These are phyloP conservation scores for Styphnolobium japonicum DNA, from an alignment of 306 rosid species.

Conservation along the genomic window DNA sequence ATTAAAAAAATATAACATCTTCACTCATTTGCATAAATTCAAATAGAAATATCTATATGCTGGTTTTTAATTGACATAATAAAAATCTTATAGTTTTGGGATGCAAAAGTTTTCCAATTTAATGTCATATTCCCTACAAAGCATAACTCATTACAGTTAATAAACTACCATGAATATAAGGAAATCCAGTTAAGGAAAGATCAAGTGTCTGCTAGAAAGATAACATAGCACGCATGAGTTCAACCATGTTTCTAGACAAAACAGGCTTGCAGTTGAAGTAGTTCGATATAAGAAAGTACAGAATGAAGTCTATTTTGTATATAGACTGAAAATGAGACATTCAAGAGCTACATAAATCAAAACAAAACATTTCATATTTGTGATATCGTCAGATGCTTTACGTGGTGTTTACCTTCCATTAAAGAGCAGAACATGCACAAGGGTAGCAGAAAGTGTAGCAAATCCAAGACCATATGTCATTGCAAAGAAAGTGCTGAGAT, in stretches of 20 bases:
- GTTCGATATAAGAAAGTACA: neutral
- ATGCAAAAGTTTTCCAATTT: neutral
- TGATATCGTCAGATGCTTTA: too few species aligned
- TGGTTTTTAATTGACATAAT: neutral
- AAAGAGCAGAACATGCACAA: constrained; percentile 73
- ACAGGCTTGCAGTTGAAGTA: neutral
- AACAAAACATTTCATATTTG: too few species aligned
- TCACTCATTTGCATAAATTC: neutral
- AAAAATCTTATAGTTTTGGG: neutral
- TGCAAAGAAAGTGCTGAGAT: constrained; percentile 80
- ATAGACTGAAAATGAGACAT: constrained; percentile 29
- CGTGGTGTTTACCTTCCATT: constrained; percentile 84
- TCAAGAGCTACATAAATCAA: neutral
- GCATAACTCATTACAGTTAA: neutral
- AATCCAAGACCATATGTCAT: constrained; percentile 79
- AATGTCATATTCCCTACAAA: neutral
- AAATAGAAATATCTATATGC: neutral
- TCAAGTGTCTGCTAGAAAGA: neutral
- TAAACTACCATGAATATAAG: neutral
- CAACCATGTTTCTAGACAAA: neutral
- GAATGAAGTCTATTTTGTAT: neutral
- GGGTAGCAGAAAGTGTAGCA: constrained; percentile 72
- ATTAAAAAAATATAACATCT: neutral
- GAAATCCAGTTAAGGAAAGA: neutral
- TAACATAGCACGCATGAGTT: neutral